Percentiles rank a stretch among this genome's conserved stretches.
Evolutionary conservation across 164 flowering plant species (phyloP).

Genomic region (Dillenia suffruticosa): DNA sequence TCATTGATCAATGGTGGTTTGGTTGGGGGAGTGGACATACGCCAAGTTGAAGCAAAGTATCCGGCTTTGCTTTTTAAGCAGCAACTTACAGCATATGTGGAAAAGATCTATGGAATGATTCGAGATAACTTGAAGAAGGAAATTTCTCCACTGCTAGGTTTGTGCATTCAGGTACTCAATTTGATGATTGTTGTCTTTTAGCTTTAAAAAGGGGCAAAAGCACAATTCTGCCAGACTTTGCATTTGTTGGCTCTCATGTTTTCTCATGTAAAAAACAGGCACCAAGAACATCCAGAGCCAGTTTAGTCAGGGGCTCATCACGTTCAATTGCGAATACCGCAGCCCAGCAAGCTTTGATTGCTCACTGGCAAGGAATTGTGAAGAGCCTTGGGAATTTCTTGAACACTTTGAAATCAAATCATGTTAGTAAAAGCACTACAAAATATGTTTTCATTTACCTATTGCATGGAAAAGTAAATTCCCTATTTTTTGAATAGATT

Average conservation of each 20-base stretch:
- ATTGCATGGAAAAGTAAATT: too few relatives aligned
- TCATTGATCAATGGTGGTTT: conserved; percentile 61
- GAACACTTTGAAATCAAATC: conserved; percentile 74
- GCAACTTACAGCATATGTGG: conserved; percentile 98
- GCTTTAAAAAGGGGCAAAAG: neutral
- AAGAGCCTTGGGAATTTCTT: conserved; percentile 86
- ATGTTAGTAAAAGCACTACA: conserved; percentile 43
- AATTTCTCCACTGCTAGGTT: conserved; percentile 92
- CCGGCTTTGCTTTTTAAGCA: conserved; percentile 99
- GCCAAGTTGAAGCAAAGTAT: conserved; percentile 98
- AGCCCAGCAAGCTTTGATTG: conserved; percentile 90
- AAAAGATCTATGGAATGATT: conserved; percentile 98
- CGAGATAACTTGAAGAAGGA: conserved; percentile 97
- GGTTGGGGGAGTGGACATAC: conserved; percentile 68
- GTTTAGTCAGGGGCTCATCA: conserved; percentile 90
- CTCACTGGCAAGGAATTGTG: conserved; percentile 99
- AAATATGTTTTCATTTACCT: too few relatives aligned
- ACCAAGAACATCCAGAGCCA: conserved; percentile 97
- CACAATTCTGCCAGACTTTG: too few relatives aligned
- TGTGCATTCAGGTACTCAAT: conserved; percentile 84
- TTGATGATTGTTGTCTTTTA: conserved; percentile 3
- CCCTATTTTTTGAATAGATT: too few relatives aligned
- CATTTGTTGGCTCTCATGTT: neutral
- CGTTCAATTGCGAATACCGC: conserved; percentile 76
- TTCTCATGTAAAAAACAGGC: conserved; percentile 41